These are phyloP conservation scores for Coniochaeta sp. DNA, from an alignment of 2,329 filamentous ascomycete species.

Conservation along the genomic window DNA sequence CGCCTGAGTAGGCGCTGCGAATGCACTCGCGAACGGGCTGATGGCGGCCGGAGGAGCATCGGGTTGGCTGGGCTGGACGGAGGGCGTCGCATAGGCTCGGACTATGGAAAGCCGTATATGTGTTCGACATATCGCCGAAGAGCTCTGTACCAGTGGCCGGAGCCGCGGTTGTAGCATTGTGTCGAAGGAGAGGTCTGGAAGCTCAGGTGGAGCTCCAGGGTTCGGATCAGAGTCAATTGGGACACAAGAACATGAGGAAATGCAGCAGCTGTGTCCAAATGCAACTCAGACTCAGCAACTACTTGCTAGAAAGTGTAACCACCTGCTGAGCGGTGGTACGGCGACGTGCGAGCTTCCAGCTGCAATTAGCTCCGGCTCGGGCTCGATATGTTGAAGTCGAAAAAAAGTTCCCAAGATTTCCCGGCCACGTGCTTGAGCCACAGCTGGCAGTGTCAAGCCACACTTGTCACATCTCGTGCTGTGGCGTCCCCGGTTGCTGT, in stretches of 20 bases:
- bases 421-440: conserved; percentile 1
- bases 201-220: conserved; percentile 1
- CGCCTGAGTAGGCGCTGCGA: not conserved
- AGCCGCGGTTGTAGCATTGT: conserved; percentile 62
- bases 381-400: not conserved
- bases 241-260: not conserved
- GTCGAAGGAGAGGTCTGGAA: conserved; percentile 1
- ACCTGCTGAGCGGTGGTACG: not conserved
- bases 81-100: conserved; percentile 15
- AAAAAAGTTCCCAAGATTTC: conserved; percentile 2
- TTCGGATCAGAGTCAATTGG: not conserved
- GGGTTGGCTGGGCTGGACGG: conserved; percentile 5
- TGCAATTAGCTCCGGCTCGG: not conserved
- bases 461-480: not conserved
- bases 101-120: conserved; percentile 9
- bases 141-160: conserved; percentile 33
- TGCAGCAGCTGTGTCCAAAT: not conserved
- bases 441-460: not conserved
- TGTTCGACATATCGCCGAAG: conserved; percentile 14
- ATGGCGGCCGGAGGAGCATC: not conserved
- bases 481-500: conserved; percentile 2
- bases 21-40: not conserved
- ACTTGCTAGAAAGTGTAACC: not conserved
- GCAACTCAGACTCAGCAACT: not conserved
- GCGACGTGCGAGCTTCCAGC: not conserved